Base-by-base conservation (phyloP, 306 rosid species). In the Glycyrrhiza uralensis region DNA sequence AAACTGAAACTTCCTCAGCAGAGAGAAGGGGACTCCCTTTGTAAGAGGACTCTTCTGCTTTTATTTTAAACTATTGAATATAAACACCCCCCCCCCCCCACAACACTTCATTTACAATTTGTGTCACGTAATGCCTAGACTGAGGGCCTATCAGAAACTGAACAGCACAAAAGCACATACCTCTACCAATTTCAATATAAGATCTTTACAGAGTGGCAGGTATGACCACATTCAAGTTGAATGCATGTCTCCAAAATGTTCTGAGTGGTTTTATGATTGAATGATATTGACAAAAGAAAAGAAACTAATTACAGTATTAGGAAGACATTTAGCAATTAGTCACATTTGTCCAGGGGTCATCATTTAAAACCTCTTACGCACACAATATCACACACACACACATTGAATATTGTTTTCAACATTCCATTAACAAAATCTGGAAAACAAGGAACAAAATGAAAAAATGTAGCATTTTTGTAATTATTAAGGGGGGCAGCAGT, bases 171-270 rank as follows among this genome's bases (percentile, higher is more conserved):
- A 81, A 79, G 75, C 81, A 82, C 33, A 58, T 87, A 71, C 75
- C 71, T 80, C 70, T 88, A 80, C 88, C 90, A 5, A 56, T 81
- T 33, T 81, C 86, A 59, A 71, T 80, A 10, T 82, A 86, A 75
- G 82, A 60, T 36, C 80, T 81, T 66, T 75, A 77, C 74, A 64
- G 55, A 42, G 36, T 76, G 75, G 87, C 92, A 87, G 87, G 90
- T 86, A 87, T 32, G 54, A n/a, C 36, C 52, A 57, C 68, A 45
- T 11, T 15, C 11, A 69, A 78, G 78, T 71, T 69, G 39, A 38
- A 75, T 38, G 63, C 46, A 67, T 65, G 62, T 9, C 73, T 38
- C 55, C 14, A n/a, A n/a, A 42, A 60, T 59, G 11, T 13, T 55
- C 28, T 33, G 17, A 29, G 58, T 18, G 44, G 26, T 52, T 52